Conservation (phyloP, 2,329 filamentous ascomycete genomes). For the Colletotrichum cereale region DNA sequence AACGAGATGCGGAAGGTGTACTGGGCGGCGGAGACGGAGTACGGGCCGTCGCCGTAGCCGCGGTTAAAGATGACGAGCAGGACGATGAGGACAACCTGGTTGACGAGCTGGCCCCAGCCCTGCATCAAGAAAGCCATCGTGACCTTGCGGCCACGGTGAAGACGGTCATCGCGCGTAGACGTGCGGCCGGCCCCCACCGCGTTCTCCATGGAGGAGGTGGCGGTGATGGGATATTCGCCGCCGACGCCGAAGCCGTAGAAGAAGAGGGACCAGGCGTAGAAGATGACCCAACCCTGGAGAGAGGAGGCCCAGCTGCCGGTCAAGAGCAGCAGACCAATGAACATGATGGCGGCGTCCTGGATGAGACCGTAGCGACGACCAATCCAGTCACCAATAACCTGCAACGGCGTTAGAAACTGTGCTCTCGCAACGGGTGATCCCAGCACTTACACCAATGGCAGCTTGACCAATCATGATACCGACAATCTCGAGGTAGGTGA, state of each 20-base stretch:
- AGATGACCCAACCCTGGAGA: constrained; percentile 95
- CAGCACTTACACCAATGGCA: constrained; percentile 77
- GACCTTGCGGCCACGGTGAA: constrained; percentile 95
- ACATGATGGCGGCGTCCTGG: constrained; percentile 94
- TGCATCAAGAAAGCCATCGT: constrained; percentile 98
- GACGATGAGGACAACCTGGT: constrained; percentile 90
- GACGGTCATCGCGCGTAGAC: constrained; percentile 90
- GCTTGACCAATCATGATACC: constrained; percentile 97
- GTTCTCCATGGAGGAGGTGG: constrained; percentile 94
- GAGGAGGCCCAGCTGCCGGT: constrained; percentile 90
- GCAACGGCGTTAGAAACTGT: constrained; percentile 7
- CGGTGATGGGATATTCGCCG: constrained; percentile 96
- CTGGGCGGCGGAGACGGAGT: constrained; percentile 82
- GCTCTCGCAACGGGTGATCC: background rate
- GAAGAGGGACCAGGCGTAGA: constrained; percentile 95
- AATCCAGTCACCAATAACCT: constrained; percentile 77
- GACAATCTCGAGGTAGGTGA: constrained; percentile 92
- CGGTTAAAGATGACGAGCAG: constrained; percentile 81
- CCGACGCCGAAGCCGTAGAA: constrained; percentile 77
- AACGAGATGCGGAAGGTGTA: constrained; percentile 95
- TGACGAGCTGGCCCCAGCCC: constrained; percentile 96
- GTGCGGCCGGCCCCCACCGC: constrained; percentile 87
- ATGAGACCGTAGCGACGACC: constrained; percentile 96
- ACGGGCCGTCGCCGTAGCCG: constrained; percentile 76
- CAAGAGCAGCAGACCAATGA: constrained; percentile 90